Conservation (phyloP, 2,329 filamentous ascomycete species). For the Scorias spongiosa region DNA sequence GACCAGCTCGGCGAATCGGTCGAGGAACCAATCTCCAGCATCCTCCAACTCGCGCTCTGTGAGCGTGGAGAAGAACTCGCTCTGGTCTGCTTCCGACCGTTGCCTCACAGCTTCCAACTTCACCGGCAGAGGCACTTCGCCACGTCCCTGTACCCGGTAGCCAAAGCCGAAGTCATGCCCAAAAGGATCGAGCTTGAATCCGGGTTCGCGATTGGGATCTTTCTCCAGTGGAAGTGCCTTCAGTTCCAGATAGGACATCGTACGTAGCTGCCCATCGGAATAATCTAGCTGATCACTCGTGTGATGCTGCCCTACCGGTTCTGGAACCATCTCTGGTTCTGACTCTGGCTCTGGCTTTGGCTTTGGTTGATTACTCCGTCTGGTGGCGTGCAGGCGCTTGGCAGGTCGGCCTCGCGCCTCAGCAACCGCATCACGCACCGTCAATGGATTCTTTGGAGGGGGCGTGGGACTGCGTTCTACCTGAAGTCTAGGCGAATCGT, state of each 20-base stretch:
- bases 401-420: too few relatives aligned
- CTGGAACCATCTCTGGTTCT: too few relatives aligned
- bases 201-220: slow-evolving; percentile 6
- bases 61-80: slow-evolving; percentile 36
- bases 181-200: slow-evolving; percentile 2
- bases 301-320: too few relatives aligned
- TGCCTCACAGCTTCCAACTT: slow-evolving; percentile 8
- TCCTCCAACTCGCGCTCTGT: slow-evolving; percentile 44
- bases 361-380: too few relatives aligned
- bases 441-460: too few relatives aligned
- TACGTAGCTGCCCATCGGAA: slow-evolving; percentile 9
- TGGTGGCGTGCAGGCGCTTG: too few relatives aligned
- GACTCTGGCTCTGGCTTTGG: too few relatives aligned
- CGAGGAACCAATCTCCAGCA: slow-evolving; percentile 45
- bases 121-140: slow-evolving; percentile 7
- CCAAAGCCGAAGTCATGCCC: slow-evolving; percentile 2
- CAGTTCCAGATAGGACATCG: slow-evolving; percentile 14
- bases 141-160: too few relatives aligned
- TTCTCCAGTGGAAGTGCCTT: slow-evolving; percentile 15
- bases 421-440: too few relatives aligned
- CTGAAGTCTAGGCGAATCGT: too few relatives aligned
- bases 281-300: slow-evolving; percentile 12
- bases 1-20: slow-evolving; percentile 37
- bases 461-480: too few relatives aligned
- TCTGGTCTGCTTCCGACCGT: slow-evolving; percentile 22